Evolutionary conservation across 805 yeast species (phyloP).

Genomic region (Candida silvatica): DNA sequence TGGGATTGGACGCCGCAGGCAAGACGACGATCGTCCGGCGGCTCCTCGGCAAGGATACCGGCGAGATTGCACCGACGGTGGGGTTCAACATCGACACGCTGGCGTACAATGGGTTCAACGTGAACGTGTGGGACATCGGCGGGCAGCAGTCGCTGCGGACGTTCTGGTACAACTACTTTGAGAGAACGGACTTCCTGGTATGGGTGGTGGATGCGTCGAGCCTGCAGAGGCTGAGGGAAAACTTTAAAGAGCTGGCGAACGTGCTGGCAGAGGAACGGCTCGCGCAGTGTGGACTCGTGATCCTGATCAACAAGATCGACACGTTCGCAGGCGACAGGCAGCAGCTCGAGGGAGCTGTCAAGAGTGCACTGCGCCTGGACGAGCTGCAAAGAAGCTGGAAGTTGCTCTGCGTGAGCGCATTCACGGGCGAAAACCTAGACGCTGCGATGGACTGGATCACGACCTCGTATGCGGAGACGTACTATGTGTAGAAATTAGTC

Average conservation of each 20-base stretch:
- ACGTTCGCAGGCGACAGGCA: constrained; percentile 25
- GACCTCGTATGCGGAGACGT: constrained; percentile 29
- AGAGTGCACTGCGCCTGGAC: constrained; percentile 22
- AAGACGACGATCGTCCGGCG: constrained; percentile 74
- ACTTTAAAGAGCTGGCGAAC: constrained; percentile 52
- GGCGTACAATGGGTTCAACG: constrained; percentile 29
- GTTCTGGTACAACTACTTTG: constrained; percentile 93
- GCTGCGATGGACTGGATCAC: constrained; percentile 36
- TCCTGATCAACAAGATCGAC: constrained; percentile 73
- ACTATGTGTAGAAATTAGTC: constrained; percentile 22
- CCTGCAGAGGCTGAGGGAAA: constrained; percentile 54
- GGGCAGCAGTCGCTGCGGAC: constrained; percentile 80
- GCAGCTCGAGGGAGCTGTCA: constrained; percentile 11
- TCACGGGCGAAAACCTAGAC: constrained; percentile 31
- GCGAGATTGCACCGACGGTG: constrained; percentile 73
- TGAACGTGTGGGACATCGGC: constrained; percentile 78
- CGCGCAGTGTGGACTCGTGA: constrained; percentile 57
- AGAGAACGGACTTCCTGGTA: constrained; percentile 63
- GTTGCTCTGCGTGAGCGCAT: constrained; percentile 40
- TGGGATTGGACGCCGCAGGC: constrained; percentile 89
- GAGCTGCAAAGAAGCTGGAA: constrained; percentile 30
- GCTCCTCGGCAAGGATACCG: constrained; percentile 41
- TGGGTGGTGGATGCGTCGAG: constrained; percentile 81
- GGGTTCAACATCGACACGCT: constrained; percentile 78
- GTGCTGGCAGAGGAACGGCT: constrained; percentile 60